Evolutionary conservation across 78 protist species (phyloP).

Genomic region (Dictyostelium intermedium): DNA sequence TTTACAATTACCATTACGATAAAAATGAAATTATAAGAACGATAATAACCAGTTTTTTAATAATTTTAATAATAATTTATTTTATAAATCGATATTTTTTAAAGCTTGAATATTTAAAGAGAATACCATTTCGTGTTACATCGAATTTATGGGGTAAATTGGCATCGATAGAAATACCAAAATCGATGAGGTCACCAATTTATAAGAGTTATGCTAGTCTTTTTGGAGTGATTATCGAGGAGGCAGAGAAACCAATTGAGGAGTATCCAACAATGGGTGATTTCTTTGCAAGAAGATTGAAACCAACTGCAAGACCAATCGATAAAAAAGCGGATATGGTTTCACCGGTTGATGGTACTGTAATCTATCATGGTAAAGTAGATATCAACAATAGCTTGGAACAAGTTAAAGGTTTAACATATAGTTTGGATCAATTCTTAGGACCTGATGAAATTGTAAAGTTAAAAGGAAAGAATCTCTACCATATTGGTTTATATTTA

Average conservation of each 20-base stretch:
- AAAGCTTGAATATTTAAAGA: slow-evolving; percentile 48
- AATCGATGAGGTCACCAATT: slow-evolving; percentile 13
- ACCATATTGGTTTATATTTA: slow-evolving; percentile 70
- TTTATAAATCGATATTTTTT: not conserved
- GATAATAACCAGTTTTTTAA: not conserved
- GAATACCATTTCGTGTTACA: slow-evolving; percentile 77
- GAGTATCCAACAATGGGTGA: slow-evolving; percentile 41
- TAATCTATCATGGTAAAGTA: slow-evolving; percentile 69
- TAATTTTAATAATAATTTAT: not conserved
- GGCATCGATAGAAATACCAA: slow-evolving; percentile 53
- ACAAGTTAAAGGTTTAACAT: slow-evolving; percentile 81
- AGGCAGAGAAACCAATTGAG: slow-evolving; percentile 62
- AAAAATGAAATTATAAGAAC: not conserved
- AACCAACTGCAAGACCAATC: slow-evolving; percentile 34
- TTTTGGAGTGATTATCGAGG: slow-evolving; percentile 60
- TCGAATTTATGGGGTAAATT: slow-evolving; percentile 75
- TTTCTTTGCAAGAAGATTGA: slow-evolving; percentile 52
- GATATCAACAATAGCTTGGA: slow-evolving; percentile 34
- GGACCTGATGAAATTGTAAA: slow-evolving; percentile 16
- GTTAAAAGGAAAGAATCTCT: slow-evolving; percentile 65
- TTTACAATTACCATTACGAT: too few species aligned
- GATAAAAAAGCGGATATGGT: slow-evolving; percentile 5
- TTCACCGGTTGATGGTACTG: slow-evolving; percentile 77
- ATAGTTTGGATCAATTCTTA: slow-evolving; percentile 39
- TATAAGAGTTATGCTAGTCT: slow-evolving; percentile 26